Base-by-base conservation (phyloP, 441 rosid species). In the Geranium incanum region DNA sequence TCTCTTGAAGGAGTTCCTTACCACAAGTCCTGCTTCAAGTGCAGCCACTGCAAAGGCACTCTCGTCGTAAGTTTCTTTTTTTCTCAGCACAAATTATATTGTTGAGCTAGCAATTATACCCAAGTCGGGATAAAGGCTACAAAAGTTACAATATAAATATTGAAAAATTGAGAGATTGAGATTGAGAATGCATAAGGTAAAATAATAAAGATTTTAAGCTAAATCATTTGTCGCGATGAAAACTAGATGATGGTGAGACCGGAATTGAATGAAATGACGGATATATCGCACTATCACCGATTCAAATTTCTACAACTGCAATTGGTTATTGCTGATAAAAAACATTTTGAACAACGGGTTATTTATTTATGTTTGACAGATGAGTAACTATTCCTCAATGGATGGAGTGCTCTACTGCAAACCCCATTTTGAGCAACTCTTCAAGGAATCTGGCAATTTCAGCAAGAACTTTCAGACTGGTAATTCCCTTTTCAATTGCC, bases 301-400 rank as follows among this genome's bases (percentile, higher is more conserved):
- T n/a, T n/a, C n/a, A n/a, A n/a, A n/a, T n/a, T n/a, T n/a, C n/a
- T n/a, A n/a, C n/a, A n/a, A n/a, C n/a, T n/a, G n/a, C n/a, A n/a
- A n/a, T n/a, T n/a, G n/a, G n/a, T 43, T 1, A 43, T 43, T 43
- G 4, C 50, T 4, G 2, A 43, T 4, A 43, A 0, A 43, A 6
- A 43, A n/a, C n/a, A n/a, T n/a, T n/a, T 23, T 1, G 33, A 6
- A 45, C 3, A 0, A 45, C 2, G 6, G 12, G 6, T 45, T 8
- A 45, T 45, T 45, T 8, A 6, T 45, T 45, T 45, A 7, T 45
- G 12, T 1, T 5, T 11, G 9, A 45, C 71, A 93, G 99, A 94
- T 94, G 83, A 88, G 95, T 82, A 90, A 87, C 83, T 94, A 94
- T 84, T 92, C 97, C 45, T 94, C 97, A 71, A 94, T 94, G 97